These are phyloP conservation scores for Tolypocladium tundrense DNA, from an alignment of 2,329 filamentous ascomycete genomes.

Conservation along the genomic window DNA sequence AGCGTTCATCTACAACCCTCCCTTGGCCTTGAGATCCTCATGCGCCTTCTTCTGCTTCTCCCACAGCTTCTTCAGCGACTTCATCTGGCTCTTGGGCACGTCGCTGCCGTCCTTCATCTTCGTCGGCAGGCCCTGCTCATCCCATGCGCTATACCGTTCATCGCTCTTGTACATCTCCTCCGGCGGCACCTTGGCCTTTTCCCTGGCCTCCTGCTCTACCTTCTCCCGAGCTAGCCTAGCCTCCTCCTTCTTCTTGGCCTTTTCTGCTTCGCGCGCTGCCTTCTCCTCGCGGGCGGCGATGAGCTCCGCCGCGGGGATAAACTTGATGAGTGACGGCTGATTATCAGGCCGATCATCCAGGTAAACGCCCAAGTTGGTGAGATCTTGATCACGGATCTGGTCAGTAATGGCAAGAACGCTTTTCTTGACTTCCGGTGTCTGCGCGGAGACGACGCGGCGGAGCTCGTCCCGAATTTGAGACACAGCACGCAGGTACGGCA, in stretches of 20 bases:
- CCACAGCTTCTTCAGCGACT: conserved; percentile 85
- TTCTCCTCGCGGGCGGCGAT: conserved; percentile 50
- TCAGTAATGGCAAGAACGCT: conserved; percentile 70
- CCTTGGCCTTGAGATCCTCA: conserved; percentile 36
- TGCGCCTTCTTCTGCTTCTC: conserved; percentile 80
- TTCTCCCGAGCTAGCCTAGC: conserved; percentile 39
- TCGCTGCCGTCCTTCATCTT: conserved; percentile 70
- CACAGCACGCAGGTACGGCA: conserved; percentile 45
- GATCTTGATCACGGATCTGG: conserved; percentile 65
- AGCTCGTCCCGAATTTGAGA: conserved; percentile 53
- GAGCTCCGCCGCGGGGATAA: conserved; percentile 45
- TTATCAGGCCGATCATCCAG: conserved; percentile 68
- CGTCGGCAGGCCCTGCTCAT: conserved; percentile 69
- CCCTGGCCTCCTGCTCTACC: conserved; percentile 42
- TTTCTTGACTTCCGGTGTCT: conserved; percentile 47
- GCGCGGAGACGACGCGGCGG: conserved; percentile 39
- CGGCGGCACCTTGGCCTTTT: conserved; percentile 46
- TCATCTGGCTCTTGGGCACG: conserved; percentile 66
- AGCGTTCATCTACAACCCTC: conserved; percentile 1
- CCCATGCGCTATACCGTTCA: conserved; percentile 63
- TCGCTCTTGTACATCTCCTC: conserved; percentile 47
- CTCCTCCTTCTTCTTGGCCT: conserved; percentile 44
- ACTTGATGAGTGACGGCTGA: conserved; percentile 63
- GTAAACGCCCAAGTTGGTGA: conserved; percentile 77
- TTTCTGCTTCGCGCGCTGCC: conserved; percentile 50